phyloP scores from a whole-genome alignment of 164 flowering plant species.

The Dillenia turbinata region DNA sequence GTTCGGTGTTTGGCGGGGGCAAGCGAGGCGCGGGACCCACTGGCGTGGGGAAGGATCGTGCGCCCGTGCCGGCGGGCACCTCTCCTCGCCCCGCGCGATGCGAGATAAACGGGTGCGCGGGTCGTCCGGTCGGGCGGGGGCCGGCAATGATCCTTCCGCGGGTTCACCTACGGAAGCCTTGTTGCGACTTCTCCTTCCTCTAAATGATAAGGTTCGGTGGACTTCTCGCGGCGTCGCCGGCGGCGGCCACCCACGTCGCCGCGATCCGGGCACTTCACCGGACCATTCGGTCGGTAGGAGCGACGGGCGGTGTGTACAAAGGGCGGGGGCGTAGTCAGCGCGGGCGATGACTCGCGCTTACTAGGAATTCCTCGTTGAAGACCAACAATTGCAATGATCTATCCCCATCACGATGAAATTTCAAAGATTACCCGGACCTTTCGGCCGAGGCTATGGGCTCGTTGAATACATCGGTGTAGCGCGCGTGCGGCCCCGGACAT shows the following conservation, averaged over 20 bases:
- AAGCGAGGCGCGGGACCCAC: too few relatives aligned
- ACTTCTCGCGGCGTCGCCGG: not conserved
- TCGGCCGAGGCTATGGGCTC: slow-evolving; percentile 4
- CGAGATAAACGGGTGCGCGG: too few relatives aligned
- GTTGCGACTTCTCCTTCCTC: not conserved
- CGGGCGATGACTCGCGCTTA: not conserved
- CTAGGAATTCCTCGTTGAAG: too few relatives aligned
- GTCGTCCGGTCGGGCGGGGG: not conserved
- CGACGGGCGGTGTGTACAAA: slow-evolving; percentile 1
- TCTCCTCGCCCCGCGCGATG: too few relatives aligned
- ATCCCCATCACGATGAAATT: slow-evolving; percentile 3
- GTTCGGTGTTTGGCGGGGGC: too few relatives aligned
- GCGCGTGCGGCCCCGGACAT: too few relatives aligned
- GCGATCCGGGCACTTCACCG: slow-evolving; percentile 12
- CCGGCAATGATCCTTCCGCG: not conserved
- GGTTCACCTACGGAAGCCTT: too few relatives aligned
- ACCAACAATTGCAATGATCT: not conserved
- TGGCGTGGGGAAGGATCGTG: too few relatives aligned
- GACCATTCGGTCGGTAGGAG: slow-evolving; percentile 16
- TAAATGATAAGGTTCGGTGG: too few relatives aligned
- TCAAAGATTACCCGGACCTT: slow-evolving; percentile 1
- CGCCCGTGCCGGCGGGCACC: too few relatives aligned
- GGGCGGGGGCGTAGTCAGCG: not conserved
- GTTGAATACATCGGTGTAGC: not conserved
- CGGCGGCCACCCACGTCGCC: slow-evolving; percentile 1